Base-by-base conservation (phyloP, 73 alveolate species). In the Paramecium primaurelia region DNA sequence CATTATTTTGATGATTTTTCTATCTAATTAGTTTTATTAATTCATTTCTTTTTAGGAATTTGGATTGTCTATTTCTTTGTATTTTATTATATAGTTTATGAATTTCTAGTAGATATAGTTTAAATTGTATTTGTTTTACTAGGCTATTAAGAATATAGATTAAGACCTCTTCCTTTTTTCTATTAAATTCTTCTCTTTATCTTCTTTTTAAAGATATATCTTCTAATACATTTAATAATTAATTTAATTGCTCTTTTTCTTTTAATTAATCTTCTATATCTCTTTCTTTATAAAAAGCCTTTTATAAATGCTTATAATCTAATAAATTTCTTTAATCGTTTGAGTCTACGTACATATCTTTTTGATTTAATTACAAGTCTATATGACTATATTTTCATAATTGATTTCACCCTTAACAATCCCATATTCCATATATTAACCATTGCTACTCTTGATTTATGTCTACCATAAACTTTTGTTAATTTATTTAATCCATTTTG, bases 341-440 rank as follows among this genome's bases (percentile, higher is more conserved):
- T 80, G 22, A 80, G 58, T 80, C 91, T 80, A 26, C 58, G 49
- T 3, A 80, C 49, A 49, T 45, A 80, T 47, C 91, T 42, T 47
- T 80, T 80, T n/a, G 91, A 80, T 80, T 80, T 80, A 0, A 80
- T 80, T n/a, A 80, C 91, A 10, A 80, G 58, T 26, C 91, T 14
- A 80, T 80, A 80, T 10, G 47, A 2, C 18, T 80, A 49, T 45
- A 80, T 80, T 80, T 36, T 80, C 58, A 32, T 26, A 5, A 49
- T 80, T 7, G 91, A 77, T 25, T 80, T 45, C 4, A 26, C 54
- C 16, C 91, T 80, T 47, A 44, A 25, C 16, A 80, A 32, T 32
- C 91, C 91, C 2, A 6, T 25, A 80, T 80, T 80, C 44, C 44
- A 20, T 0, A 49, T 45, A 44, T 80, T 45, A 3, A 42, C 75